Base-by-base conservation (phyloP, 805 yeast genomes). In the Ogataea minuta region DNA sequence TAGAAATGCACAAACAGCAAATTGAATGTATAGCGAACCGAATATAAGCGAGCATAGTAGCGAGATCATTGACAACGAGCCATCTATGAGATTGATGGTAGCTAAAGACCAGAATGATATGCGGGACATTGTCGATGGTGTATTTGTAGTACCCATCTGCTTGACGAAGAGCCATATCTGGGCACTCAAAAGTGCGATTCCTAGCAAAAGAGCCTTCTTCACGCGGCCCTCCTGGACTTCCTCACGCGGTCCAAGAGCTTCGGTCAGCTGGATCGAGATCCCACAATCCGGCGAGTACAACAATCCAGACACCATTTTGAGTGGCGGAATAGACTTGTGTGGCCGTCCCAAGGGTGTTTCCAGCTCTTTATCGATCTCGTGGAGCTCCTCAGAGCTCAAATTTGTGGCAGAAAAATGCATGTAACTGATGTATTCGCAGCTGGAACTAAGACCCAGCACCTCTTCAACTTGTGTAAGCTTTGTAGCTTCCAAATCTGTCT, bases 271-370 rank as follows among this genome's bases (percentile, higher is more conserved):
- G 4, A 86, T 44, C 2, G 74, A 56, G 2, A 82, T 54, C 0
- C 90, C 95, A 67, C 98, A 90, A 56, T 90, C 95, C 0, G 97
- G 97, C 0, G 96, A 87, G 54, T 85, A 89, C 13, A 87, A 43
- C 10, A 87, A 46, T 6, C 83, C 88, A 9, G 72, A 62, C 2
- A 71, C 58, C 8, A 90, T 52, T 23, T 63, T 64, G 12, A 90
- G 48, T 0, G 60, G 52, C 0, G 96, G 96, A 4, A 81, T 56
- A 1, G 54, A 43, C 12, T 73, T 70, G 11, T 80, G 72, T 2
- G 96, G 96, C 44, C 84, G 67, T 0, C 97, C 97, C n/a, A 74
- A 56, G 1, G 96, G 97, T 45, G 72, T 67, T 9, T 49, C 57
- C 14, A 89, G 62, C 58, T 90, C 98, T 25, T 77, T 72, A 49